Percentiles rank a stretch among this genome's conserved stretches.
phyloP scores from a whole-genome alignment of 257 asterid species.

The Ajuga chamaepitys region DNA sequence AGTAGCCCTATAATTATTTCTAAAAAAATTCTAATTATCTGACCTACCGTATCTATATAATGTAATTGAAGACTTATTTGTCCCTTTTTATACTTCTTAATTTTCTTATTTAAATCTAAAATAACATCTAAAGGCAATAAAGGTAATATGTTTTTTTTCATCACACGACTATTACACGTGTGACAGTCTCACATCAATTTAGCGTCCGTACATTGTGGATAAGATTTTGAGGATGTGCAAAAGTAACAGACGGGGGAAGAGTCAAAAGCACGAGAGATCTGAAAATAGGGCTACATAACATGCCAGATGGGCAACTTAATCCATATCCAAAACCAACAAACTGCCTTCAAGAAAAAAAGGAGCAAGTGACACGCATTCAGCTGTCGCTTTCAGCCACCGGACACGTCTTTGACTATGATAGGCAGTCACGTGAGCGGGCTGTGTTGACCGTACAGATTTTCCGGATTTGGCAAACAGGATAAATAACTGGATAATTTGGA shows the following conservation, averaged over 20 bases:
- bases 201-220: slow-evolving; percentile 13
- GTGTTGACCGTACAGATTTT: slow-evolving; percentile 24
- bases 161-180: no score
- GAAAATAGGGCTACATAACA: no score
- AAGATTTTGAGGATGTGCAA: slow-evolving; percentile 28
- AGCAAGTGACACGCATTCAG: slow-evolving; percentile 23
- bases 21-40: no score
- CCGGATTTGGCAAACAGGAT: slow-evolving; percentile 16
- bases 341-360: no score
- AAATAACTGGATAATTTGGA: not conserved
- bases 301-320: slow-evolving; percentile 16
- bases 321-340: slow-evolving; percentile 39
- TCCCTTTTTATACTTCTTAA: no score
- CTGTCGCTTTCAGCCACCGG: slow-evolving; percentile 19
- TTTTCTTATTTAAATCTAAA: no score
- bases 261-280: slow-evolving; percentile 35
- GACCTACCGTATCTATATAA: no score
- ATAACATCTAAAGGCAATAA: no score
- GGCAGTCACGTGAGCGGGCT: slow-evolving; percentile 30
- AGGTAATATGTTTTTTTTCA: no score
- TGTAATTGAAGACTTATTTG: no score
- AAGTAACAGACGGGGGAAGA: not conserved
- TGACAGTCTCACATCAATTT: no score
- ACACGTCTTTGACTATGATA: slow-evolving; percentile 29
- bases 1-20: no score